phyloP scores from a whole-genome alignment of 768 basidiomycete species.

The Auriscalpium microsporum region DNA sequence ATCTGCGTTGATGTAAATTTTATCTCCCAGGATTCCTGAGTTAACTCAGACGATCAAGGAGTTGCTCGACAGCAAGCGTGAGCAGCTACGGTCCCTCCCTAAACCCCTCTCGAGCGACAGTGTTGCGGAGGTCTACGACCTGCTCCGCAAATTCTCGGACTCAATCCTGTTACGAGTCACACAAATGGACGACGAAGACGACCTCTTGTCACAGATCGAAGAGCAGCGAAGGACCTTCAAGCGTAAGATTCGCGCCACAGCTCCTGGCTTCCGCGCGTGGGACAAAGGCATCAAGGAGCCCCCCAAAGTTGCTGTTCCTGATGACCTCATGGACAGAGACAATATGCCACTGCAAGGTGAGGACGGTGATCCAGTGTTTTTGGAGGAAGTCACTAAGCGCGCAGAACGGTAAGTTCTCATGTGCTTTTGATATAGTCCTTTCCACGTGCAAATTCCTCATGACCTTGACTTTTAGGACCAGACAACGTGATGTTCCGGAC shows the following conservation, averaged over 20 bases:
- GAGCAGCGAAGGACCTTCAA: background rate
- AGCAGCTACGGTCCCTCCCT: constrained; percentile 29
- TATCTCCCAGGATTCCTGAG: constrained; percentile 39
- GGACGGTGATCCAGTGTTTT: background rate
- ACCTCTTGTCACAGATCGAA: constrained; percentile 9
- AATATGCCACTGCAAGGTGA: background rate
- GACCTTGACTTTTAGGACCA: background rate
- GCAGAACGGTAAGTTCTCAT: background rate
- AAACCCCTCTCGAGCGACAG: constrained; percentile 45
- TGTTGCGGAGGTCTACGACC: constrained; percentile 38
- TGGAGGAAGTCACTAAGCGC: constrained; percentile 3
- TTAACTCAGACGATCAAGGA: constrained; percentile 46
- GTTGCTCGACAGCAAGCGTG: constrained; percentile 24
- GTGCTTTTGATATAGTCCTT: background rate
- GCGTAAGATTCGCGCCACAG: constrained; percentile 2
- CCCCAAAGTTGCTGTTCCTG: background rate
- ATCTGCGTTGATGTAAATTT: background rate
- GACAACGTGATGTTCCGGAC: constrained; percentile 8
- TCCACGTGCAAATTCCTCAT: background rate
- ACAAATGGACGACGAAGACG: constrained; percentile 40
- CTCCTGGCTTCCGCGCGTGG: constrained; percentile 12
- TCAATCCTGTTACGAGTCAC: constrained; percentile 29
- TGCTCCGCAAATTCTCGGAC: constrained; percentile 36
- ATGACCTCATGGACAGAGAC: no score
- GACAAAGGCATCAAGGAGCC: background rate